Percentiles rank a stretch among this genome's conserved stretches.
These are phyloP conservation scores for Garcia nutans DNA, from an alignment of 345 rosid genomes.

Conservation along the genomic window DNA sequence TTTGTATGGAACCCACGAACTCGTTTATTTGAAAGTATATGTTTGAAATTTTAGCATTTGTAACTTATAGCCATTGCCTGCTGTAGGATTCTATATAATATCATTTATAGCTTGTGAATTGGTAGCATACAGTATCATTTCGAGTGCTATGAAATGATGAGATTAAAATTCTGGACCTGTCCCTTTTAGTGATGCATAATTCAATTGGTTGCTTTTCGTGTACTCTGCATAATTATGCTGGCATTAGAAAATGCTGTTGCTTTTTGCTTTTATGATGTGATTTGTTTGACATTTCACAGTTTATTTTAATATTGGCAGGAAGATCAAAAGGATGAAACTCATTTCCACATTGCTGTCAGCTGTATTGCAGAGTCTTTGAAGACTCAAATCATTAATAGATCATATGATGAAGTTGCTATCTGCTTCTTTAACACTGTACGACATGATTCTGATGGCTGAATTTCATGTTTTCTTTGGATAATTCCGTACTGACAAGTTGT, in stretches of 20 bases:
- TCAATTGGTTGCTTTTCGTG: background rate
- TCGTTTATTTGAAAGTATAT: no score
- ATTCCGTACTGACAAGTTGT: background rate
- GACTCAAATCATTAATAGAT: constrained; percentile 73
- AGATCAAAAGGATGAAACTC: constrained; percentile 57
- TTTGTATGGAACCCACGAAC: no score
- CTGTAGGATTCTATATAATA: background rate
- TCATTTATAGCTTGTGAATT: background rate
- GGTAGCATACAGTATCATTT: background rate
- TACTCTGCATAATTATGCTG: background rate
- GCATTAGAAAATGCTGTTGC: background rate
- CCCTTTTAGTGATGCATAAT: background rate
- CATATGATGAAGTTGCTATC: constrained; percentile 81
- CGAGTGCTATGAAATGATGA: background rate
- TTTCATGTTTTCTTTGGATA: background rate
- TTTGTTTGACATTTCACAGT: constrained; percentile 7
- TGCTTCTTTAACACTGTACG: constrained; percentile 94
- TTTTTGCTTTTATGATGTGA: background rate
- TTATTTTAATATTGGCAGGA: constrained; percentile 42
- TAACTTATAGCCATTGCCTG: background rate
- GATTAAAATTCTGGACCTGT: background rate
- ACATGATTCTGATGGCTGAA: background rate
- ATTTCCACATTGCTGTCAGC: constrained; percentile 67
- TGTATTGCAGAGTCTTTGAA: constrained; percentile 73
- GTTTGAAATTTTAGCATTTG: no score